These are phyloP conservation scores for Aspergillus novofumigatus DNA, from an alignment of 2,329 filamentous ascomycete genomes.

Conservation along the genomic window DNA sequence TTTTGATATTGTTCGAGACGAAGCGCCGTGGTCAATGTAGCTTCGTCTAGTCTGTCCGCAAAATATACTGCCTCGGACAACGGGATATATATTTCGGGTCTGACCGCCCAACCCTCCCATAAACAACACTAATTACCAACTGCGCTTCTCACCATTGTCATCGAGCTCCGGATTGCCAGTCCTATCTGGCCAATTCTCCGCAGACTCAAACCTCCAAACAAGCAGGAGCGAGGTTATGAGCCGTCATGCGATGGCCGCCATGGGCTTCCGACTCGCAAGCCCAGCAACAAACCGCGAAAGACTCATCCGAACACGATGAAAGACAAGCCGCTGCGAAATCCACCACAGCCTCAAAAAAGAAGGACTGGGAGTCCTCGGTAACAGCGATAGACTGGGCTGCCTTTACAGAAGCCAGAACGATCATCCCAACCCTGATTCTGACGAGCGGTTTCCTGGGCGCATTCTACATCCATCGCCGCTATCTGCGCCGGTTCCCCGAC, in stretches of 20 bases:
- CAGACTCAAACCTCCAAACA: neutral
- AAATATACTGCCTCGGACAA: neutral
- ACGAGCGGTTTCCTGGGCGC: slow-evolving; percentile 36
- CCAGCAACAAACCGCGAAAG: slow-evolving; percentile 4
- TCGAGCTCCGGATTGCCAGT: neutral
- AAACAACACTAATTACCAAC: neutral
- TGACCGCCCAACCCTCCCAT: neutral
- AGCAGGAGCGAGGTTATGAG: slow-evolving; percentile 21
- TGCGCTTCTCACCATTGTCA: neutral
- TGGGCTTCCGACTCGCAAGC: slow-evolving; percentile 38
- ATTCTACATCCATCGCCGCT: slow-evolving; percentile 42
- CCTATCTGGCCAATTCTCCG: neutral
- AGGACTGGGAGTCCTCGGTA: slow-evolving; percentile 41
- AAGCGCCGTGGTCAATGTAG: no score
- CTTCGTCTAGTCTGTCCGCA: neutral
- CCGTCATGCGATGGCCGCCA: slow-evolving; percentile 48
- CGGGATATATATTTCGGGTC: neutral
- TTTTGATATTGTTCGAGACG: neutral
- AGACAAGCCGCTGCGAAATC: slow-evolving; percentile 12
- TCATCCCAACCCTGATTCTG: slow-evolving; percentile 36
- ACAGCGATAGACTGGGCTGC: slow-evolving; percentile 39
- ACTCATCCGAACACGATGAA: slow-evolving; percentile 18
- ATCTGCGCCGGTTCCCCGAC: slow-evolving; percentile 78
- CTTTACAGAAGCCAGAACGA: slow-evolving; percentile 34
- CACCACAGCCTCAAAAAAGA: slow-evolving; percentile 23